Evolutionary conservation across 495 filamentous ascomycete genomes (phyloP), one percentile per base, ranked within the genome.

Genomic region (Aspergillus steynii): DNA sequence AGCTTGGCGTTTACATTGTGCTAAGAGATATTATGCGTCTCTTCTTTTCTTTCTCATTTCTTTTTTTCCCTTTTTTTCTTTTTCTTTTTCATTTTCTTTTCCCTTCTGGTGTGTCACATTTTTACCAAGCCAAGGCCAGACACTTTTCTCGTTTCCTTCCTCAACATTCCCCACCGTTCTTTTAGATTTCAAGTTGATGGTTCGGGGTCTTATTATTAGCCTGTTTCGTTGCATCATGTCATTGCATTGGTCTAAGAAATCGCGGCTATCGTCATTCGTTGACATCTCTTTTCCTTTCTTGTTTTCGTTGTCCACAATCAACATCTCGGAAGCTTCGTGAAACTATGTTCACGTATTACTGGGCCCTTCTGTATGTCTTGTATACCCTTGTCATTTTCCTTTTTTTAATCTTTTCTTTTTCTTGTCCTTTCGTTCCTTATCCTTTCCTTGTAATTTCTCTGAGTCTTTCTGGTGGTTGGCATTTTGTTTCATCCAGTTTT

Each of bases 1-100:
- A 71, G 65, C 72, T 71, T 71, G 75, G 76, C 76, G 76, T 79
- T 77, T 74, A 74, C 70, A 70, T 55, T 75, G 71, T 74, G 70
- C 75, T 73, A 73, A 66, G 68, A 71, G 56, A 69, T 58, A 61
- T 65, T 47, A 52, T 56, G 45, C 61, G 58, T 59, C 61, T 68
- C 65, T 65, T 55, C 59, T 55, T 56, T 63, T 66, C 62, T 59
- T 55, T 32, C 28, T 46, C 46, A 47, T 56, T 53, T 57, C 31
- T 27, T 56, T 56, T 60, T 51, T 64, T 27, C 15, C 32, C 28
- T 59, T 46, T 56, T 59, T 46, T 56, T 50, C 42, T 50, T 27
- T 58, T 65, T 63, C 37, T 59, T 49, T 53, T 7, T 61, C 29
- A 29, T 57, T 49, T 63, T 55, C n/a, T 51, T 50, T 64, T 68